Base-by-base conservation (phyloP, 2,329 filamentous ascomycete species). In the Alternaria sp. region DNA sequence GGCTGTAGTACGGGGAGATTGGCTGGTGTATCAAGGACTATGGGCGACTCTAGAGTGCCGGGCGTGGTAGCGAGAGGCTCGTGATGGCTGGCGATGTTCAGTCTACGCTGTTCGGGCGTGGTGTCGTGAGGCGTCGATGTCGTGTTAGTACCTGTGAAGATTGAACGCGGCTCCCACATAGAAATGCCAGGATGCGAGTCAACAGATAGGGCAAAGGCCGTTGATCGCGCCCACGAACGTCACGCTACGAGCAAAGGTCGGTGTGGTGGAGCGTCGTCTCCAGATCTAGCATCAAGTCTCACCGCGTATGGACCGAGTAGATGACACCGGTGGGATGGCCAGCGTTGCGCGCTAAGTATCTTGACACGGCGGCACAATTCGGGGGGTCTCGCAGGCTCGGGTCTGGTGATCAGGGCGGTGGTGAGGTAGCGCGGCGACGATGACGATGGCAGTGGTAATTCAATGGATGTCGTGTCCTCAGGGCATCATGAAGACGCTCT, bases 91-190 rank as follows among this genome's bases (percentile, higher is more conserved):
- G 18, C 43, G 30, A 56, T 47, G 46, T 52, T 44, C 36, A 52
- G 41, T 16, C 20, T 26, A 18, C 14, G 26, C 26, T 57, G 53
- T 38, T 34, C 46, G 11, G 46, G 53, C 26, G 47, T 57, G 24
- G 57, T 38, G 53, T 56, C 48, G 44, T 57, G 47, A 39, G 65
- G 34, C 34, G 60, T 58, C 47, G 65, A 24, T 42, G 39, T 49
- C 43, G 65, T 51, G 55, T 61, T 49, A 60, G 36, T 57, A 38
- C 62, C 63, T 59, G 65, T 65, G 54, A 67, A 65, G 56, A 67
- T 65, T 61, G 66, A 67, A 24, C 52, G 62, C 55, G 54, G 60
- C 59, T 61, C 57, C 46, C 47, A 56, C 64, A 66, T 66, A 57
- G 53, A 58, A 52, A 51, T 54, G 56, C 54, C 36, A 14, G 54